Conservation (phyloP, 805 yeast genomes). For the Saccharomyces kudriavzevii region DNA sequence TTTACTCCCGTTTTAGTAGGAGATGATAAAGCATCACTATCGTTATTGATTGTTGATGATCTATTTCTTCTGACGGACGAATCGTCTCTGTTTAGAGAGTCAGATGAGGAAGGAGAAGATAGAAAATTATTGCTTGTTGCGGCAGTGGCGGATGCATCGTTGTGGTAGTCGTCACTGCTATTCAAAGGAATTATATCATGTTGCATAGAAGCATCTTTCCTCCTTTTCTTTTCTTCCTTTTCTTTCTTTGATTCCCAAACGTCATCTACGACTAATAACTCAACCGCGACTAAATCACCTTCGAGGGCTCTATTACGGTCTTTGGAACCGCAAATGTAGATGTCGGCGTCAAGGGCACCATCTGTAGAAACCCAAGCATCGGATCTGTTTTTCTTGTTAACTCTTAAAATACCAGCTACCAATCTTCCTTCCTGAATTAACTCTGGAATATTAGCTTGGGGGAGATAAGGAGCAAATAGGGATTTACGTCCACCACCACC, state of each 20-base stretch:
- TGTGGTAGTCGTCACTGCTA: slow-evolving; percentile 59
- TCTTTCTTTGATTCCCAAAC: slow-evolving; percentile 96
- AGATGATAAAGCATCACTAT: slow-evolving; percentile 33
- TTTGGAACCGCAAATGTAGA: slow-evolving; percentile 95
- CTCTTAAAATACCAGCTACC: slow-evolving; percentile 87
- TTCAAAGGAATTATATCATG: slow-evolving; percentile 34
- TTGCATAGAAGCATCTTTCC: slow-evolving; percentile 51
- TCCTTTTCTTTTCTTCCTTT: slow-evolving; percentile 92
- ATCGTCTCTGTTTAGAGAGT: slow-evolving; percentile 6
- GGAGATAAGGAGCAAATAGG: slow-evolving; percentile 89
- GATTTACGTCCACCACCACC: slow-evolving; percentile 57
- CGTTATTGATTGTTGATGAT: slow-evolving; percentile 18
- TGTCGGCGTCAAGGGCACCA: slow-evolving; percentile 91
- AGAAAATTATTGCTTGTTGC: slow-evolving; percentile 13
- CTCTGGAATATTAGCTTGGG: slow-evolving; percentile 87
- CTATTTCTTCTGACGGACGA: slow-evolving; percentile 12
- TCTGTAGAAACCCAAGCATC: slow-evolving; percentile 98
- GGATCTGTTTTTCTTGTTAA: slow-evolving; percentile 90
- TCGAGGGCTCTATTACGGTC: slow-evolving; percentile 96
- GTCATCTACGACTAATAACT: slow-evolving; percentile 87
- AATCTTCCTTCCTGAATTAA: slow-evolving; percentile 81
- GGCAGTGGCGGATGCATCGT: slow-evolving; percentile 62
- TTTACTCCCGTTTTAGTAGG: slow-evolving; percentile 33
- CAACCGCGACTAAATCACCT: slow-evolving; percentile 95
- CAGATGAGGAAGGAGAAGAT: slow-evolving; percentile 12